Evolutionary conservation across 768 basidiomycete genomes (phyloP).

Genomic region (Agaricus sinodeliciosus): DNA sequence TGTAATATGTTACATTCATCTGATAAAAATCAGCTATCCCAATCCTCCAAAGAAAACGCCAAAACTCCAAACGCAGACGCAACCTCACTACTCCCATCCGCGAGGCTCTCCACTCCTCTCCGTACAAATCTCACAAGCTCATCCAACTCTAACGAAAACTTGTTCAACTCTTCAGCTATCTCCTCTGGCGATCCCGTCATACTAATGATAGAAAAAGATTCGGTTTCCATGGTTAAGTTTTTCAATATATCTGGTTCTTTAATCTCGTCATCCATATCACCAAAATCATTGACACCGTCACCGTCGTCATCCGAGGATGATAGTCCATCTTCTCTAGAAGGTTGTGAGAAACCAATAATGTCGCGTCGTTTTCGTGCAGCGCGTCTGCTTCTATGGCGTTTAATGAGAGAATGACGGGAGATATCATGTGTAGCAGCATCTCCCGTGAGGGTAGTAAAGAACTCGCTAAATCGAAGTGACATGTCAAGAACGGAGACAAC

Average conservation of each 20-base stretch:
- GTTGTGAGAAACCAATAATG: constrained; percentile 54
- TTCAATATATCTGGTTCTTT: constrained; percentile 16
- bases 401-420: constrained; percentile 42
- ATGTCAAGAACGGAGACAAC: constrained; percentile 70
- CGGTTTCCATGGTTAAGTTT: constrained; percentile 12
- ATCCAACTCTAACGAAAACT: constrained; percentile 64
- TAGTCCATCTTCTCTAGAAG: constrained; percentile 23
- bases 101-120: constrained; percentile 63
- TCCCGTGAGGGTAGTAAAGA: constrained; percentile 54
- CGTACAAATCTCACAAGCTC: constrained; percentile 63
- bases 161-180: constrained; percentile 47
- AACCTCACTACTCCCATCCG: constrained; percentile 51
- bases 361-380: constrained; percentile 48
- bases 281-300: constrained; percentile 21
- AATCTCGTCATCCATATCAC: constrained; percentile 24
- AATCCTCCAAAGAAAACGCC: constrained; percentile 74
- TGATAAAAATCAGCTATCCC: constrained; percentile 36
- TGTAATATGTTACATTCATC: not conserved
- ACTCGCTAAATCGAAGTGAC: constrained; percentile 60
- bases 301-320: constrained; percentile 39
- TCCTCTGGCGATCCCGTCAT: constrained; percentile 36
- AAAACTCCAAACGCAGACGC: constrained; percentile 63
- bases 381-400: constrained; percentile 59
- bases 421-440: constrained; percentile 55
- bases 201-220: constrained; percentile 36